Conservation (phyloP, 169 alveolate genomes). For the Blepharisma undulans region DNA sequence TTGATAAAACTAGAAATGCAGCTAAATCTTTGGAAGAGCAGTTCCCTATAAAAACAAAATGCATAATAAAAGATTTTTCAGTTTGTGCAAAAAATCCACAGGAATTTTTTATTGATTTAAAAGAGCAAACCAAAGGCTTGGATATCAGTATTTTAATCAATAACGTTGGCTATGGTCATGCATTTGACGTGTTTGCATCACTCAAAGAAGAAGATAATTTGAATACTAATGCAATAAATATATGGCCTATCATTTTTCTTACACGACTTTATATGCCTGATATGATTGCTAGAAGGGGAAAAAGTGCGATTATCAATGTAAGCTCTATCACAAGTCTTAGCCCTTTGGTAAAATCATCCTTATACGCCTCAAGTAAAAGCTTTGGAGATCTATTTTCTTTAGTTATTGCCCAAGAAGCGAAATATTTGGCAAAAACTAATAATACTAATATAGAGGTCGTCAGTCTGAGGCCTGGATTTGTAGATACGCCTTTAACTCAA, state of each 20-base stretch:
- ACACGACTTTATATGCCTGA: background rate
- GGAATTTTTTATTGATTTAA: background rate
- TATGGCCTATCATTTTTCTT: background rate
- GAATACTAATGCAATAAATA: background rate
- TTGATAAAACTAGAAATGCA: conserved; percentile 27
- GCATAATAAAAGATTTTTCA: background rate
- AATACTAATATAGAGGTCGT: background rate
- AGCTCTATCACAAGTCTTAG: background rate
- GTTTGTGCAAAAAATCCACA: background rate
- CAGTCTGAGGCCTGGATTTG: conserved; percentile 4
- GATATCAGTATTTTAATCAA: conserved; percentile 13
- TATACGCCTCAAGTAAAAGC: conserved; percentile 21
- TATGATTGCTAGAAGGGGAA: background rate
- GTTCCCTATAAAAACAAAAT: background rate
- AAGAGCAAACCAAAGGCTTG: background rate
- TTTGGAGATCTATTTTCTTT: conserved; percentile 17
- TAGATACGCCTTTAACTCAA: conserved; percentile 22
- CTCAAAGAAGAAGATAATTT: background rate
- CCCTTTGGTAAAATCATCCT: background rate
- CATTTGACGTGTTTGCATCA: background rate
- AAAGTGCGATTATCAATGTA: background rate
- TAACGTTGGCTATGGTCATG: background rate
- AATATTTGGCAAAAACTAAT: background rate
- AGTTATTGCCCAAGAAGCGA: background rate
- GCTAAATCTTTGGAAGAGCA: background rate